These are phyloP conservation scores for Incumbomyces delicatus DNA, from an alignment of 2,329 filamentous ascomycete genomes.

Conservation along the genomic window DNA sequence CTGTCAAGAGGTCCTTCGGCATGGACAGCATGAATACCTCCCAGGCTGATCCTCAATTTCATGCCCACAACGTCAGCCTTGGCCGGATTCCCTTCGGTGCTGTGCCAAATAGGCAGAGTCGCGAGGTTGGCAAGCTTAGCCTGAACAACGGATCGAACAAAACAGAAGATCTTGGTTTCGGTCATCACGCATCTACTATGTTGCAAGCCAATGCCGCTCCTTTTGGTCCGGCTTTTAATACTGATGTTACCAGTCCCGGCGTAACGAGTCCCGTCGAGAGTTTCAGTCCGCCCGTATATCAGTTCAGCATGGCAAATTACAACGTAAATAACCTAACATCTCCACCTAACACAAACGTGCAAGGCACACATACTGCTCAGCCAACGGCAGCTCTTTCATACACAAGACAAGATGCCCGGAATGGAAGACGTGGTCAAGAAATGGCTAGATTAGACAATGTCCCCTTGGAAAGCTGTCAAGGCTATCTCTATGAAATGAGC, in stretches of 20 bases:
- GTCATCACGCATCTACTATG: slow-evolving; percentile 9
- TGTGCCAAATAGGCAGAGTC: slow-evolving; percentile 58
- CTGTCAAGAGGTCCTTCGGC: slow-evolving; percentile 60
- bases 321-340: slow-evolving; percentile 17
- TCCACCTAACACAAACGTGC: slow-evolving; percentile 35
- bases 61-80: slow-evolving; percentile 70
- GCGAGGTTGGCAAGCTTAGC: slow-evolving; percentile 49
- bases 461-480: slow-evolving; percentile 67
- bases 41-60: slow-evolving; percentile 49
- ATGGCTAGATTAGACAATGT: slow-evolving; percentile 68
- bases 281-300: slow-evolving; percentile 39
- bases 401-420: slow-evolving; percentile 40
- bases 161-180: slow-evolving; percentile 14
- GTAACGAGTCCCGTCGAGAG: slow-evolving; percentile 27
- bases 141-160: slow-evolving; percentile 25
- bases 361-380: slow-evolving; percentile 32
- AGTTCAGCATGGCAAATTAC: slow-evolving; percentile 25
- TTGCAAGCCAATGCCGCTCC: slow-evolving; percentile 71
- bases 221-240: slow-evolving; percentile 57
- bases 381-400: neutral
- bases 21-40: slow-evolving; percentile 44
- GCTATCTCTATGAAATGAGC: slow-evolving; percentile 81
- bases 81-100: slow-evolving; percentile 65
- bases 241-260: slow-evolving; percentile 25
- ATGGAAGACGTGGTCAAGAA: slow-evolving; percentile 47